Base-by-base conservation (phyloP, 202 grass and related monocot genomes). In the Panicum virgatum region DNA sequence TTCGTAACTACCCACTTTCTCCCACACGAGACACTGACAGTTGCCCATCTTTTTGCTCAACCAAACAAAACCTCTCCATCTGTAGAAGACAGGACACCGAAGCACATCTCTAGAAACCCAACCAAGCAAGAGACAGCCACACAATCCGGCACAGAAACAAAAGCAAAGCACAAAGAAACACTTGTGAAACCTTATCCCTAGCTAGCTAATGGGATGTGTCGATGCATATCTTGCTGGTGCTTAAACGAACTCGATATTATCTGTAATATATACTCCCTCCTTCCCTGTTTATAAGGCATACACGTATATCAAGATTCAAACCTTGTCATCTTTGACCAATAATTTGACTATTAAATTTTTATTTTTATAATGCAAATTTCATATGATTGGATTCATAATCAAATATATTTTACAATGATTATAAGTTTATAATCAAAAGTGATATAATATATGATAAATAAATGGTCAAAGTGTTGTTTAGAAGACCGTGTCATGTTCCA, bases 81-180 rank as follows among this genome's bases (percentile, higher is more conserved):
- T 78, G 53, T 70, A 50, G 59, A 77, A 74, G 81, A 76, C 38
- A 68, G 51, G 20, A 69, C 64, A 62, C 52, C 52, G 78, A 84
- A 77, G 10, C 40, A 51, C 53, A 25, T 71, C 30, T 84, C 66
- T 25, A 42, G 27, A 27, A 37, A 45, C 62, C 63, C 34, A 84
- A 38, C 53, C n/a, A 51, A 84, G 51, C 39, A 71, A 76, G n/a
- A 18, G 5, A 25, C 72, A 60, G n/a, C 73, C 42, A 51, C 65
- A 69, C 82, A 59, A 48, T 38, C 63, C 9, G 6, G 42, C 72
- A n/a, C 19, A 15, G 42, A 75, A 52, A 48, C 34, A 38, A 40
- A 53, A 56, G 45, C 22, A 44, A 11, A 66, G 16, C 7, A 14
- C 34, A 66, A 43, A 66, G 59, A 43, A 16, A 75, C 38, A 29